A percentile compares a stretch with the other conserved stretches of the same genome.
Evolutionary conservation across 495 filamentous ascomycete species (phyloP).

Genomic region (Neohortaea acidophila): DNA sequence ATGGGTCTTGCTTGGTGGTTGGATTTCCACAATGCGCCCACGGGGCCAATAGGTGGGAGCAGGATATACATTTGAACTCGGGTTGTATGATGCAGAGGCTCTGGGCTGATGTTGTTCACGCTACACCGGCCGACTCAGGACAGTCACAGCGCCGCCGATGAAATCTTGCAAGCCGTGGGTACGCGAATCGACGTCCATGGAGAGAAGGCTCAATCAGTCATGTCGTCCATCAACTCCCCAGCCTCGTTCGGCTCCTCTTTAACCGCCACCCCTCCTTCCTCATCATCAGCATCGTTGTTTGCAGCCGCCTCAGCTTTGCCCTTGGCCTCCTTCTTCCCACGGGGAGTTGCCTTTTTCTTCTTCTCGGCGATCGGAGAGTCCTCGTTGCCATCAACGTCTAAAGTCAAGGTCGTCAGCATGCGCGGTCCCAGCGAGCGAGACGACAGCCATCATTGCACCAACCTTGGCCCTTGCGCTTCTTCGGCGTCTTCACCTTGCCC

Average conservation of each 20-base stretch:
- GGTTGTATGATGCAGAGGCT: too few relatives aligned
- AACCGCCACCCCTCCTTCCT: neutral
- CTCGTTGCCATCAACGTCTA: neutral
- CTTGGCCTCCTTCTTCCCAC: neutral
- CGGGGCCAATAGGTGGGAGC: too few relatives aligned
- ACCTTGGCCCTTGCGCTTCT: slow-evolving; percentile 3
- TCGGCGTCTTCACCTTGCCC: neutral
- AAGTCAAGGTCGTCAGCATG: neutral
- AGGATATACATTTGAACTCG: too few relatives aligned
- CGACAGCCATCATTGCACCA: neutral
- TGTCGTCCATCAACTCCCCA: slow-evolving; percentile 1
- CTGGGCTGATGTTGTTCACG: too few relatives aligned
- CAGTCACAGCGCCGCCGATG: too few relatives aligned
- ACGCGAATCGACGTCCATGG: too few relatives aligned
- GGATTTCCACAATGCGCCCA: too few relatives aligned
- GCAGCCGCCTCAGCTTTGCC: neutral
- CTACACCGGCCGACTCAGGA: too few relatives aligned
- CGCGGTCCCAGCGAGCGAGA: neutral
- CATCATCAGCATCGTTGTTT: neutral
- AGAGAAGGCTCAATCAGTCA: too few relatives aligned
- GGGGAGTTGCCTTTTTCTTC: neutral
- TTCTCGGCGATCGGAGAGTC: neutral
- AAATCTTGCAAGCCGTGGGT: too few relatives aligned
- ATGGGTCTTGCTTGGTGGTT: slow-evolving; percentile 37
- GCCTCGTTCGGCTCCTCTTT: slow-evolving; percentile 4